These are phyloP conservation scores for Yueomyces sp. DNA, from an alignment of 805 yeast genomes.

Conservation along the genomic window DNA sequence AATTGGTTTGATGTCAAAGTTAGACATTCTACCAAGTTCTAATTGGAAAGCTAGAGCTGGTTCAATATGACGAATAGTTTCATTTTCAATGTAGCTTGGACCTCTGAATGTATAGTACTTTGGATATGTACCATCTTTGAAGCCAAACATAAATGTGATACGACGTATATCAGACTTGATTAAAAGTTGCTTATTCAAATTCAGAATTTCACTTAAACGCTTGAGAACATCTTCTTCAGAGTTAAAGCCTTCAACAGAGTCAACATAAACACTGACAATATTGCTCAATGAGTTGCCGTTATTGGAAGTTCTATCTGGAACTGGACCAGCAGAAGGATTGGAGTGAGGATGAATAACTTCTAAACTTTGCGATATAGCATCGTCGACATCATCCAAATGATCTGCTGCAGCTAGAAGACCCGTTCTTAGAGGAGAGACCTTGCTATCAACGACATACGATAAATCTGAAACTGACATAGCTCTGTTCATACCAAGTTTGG, in stretches of 20 bases:
- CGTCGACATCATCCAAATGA: conserved; percentile 85
- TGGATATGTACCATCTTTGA: conserved; percentile 77
- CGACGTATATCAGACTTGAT: conserved; percentile 71
- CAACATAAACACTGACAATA: conserved; percentile 70
- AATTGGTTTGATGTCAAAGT: conserved; percentile 88
- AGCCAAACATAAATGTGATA: conserved; percentile 80
- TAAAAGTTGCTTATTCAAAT: conserved; percentile 58
- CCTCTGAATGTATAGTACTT: conserved; percentile 92
- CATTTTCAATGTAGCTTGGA: conserved; percentile 74
- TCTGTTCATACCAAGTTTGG: conserved; percentile 49
- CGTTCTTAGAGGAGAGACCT: conserved; percentile 53
- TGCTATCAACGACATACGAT: conserved; percentile 69
- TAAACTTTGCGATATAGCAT: conserved; percentile 60
- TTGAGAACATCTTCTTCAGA: conserved; percentile 55
- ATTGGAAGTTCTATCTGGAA: conserved; percentile 32
- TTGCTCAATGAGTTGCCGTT: conserved; percentile 40
- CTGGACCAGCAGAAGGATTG: conserved; percentile 29
- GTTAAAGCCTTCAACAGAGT: conserved; percentile 59
- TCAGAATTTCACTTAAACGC: conserved; percentile 51
- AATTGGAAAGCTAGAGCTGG: conserved; percentile 97
- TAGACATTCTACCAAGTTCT: conserved; percentile 86
- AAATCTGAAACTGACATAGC: conserved; percentile 90
- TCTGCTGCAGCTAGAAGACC: conserved; percentile 74
- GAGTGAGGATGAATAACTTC: conserved; percentile 47
- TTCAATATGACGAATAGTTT: conserved; percentile 92